These are phyloP conservation scores for Penicillium paneum DNA, from an alignment of 2,329 filamentous ascomycete species.

Conservation along the genomic window DNA sequence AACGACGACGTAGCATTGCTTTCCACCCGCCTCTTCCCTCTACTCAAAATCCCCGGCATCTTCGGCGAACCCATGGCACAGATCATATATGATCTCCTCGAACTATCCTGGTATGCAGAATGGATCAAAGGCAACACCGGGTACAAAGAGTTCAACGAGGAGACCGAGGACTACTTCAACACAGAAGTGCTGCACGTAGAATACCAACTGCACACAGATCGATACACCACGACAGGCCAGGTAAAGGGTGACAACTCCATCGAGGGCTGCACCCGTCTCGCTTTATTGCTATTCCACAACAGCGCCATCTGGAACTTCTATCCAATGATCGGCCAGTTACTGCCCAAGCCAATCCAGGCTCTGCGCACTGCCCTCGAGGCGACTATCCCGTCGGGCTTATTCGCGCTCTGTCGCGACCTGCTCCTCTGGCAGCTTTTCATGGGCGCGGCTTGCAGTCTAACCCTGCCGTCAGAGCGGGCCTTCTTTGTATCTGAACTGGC, in stretches of 20 bases:
- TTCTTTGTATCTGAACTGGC: slow-evolving; percentile 36
- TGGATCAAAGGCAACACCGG: slow-evolving; percentile 33
- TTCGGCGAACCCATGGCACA: slow-evolving; percentile 32
- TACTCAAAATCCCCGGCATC: slow-evolving; percentile 36
- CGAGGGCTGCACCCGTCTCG: slow-evolving; percentile 39
- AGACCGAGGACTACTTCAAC: slow-evolving; percentile 41
- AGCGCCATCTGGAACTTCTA: slow-evolving; percentile 41
- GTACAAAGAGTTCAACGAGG: slow-evolving; percentile 32
- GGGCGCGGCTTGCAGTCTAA: slow-evolving; percentile 32
- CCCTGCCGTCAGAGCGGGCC: slow-evolving; percentile 25
- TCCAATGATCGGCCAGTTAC: slow-evolving; percentile 33
- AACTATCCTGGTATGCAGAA: slow-evolving; percentile 38
- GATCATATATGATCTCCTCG: slow-evolving; percentile 35
- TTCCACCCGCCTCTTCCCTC: slow-evolving; percentile 33
- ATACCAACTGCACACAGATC: slow-evolving; percentile 37
- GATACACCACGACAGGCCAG: slow-evolving; percentile 34
- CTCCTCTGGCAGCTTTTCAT: slow-evolving; percentile 40
- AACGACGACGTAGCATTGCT: slow-evolving; percentile 29
- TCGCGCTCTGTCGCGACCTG: slow-evolving; percentile 32
- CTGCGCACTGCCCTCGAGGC: slow-evolving; percentile 33
- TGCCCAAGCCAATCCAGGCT: slow-evolving; percentile 34
- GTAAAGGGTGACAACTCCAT: slow-evolving; percentile 37
- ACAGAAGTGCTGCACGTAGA: slow-evolving; percentile 40
- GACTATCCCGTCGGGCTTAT: slow-evolving; percentile 33
- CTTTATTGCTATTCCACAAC: slow-evolving; percentile 40